These are phyloP conservation scores for Ustilago xerochloae DNA, from an alignment of 1,284 basidiomycete species.

Conservation along the genomic window DNA sequence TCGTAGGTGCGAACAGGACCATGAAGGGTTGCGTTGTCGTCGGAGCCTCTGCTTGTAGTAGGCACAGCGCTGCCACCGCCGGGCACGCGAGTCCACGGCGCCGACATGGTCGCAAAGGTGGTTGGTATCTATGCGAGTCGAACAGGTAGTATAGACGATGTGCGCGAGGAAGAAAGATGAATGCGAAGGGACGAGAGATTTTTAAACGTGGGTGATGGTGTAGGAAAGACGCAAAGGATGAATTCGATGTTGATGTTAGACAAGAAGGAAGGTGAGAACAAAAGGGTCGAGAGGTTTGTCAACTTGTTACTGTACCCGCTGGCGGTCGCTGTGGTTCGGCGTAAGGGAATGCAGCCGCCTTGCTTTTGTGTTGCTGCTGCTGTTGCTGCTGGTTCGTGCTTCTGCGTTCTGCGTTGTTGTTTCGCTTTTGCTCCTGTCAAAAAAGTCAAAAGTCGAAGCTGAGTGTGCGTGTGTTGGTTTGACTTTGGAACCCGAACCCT, in stretches of 20 bases:
- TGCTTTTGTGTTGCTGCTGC: neutral
- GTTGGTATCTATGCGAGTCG: neutral
- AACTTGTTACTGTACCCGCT: no score
- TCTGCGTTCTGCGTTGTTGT: neutral
- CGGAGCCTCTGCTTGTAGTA: constrained; percentile 7
- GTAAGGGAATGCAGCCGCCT: constrained; percentile 27
- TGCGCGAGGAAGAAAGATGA: neutral
- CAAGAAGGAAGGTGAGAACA: neutral
- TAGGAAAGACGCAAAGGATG: neutral
- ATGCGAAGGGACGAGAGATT: no score
- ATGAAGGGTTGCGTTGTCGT: constrained; percentile 29
- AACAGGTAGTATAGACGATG: neutral
- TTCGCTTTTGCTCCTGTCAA: neutral
- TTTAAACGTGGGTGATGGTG: no score
- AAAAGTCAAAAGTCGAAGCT: neutral
- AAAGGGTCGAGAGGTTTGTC: constrained; percentile 4
- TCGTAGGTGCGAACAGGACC: constrained; percentile 28
- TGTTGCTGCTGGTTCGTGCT: no score
- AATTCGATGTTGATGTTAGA: neutral
- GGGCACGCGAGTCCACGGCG: constrained; percentile 43
- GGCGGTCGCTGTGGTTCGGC: constrained; percentile 1
- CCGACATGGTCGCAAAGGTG: constrained; percentile 26
- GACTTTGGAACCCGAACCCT: neutral
- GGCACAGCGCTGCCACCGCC: constrained; percentile 8
- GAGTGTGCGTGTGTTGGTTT: constrained; percentile 1